Base-by-base conservation (phyloP, 2,329 filamentous ascomycete genomes). In the Daldinia sp. region DNA sequence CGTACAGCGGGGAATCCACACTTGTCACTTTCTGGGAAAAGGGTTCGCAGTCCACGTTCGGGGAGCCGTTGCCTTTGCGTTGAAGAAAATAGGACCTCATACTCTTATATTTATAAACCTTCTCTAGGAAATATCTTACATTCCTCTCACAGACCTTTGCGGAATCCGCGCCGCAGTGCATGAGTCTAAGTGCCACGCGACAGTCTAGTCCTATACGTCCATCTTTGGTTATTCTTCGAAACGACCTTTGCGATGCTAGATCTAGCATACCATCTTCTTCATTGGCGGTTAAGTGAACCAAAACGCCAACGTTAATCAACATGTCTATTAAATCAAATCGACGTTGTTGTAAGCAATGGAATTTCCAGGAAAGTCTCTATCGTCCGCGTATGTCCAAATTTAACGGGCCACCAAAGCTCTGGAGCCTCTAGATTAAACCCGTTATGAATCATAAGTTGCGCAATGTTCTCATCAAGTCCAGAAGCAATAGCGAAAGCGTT, bases 401-500 rank as follows among this genome's bases (percentile, higher is more conserved):
- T 3, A 41, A 32, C 11, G 3, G 60, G 49, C 10, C 4, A 15
- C 25, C 27, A 49, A 2, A 63, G 9, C 23, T 58, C 54, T 11
- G 1, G 7, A n/a, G 1, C 1, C 7, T n/a, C 3, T 4, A 54
- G 27, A 10, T 23, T 11, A 3, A 58, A 23, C 5, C 30, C 53
- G 29, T 47, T 58, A 17, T 19, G 17, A 11, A 64, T 41, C 21
- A 64, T 47, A 7, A 37, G 58, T 1, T 15, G 13, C 5, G 52
- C 52, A 19, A 55, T 23, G 10, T 64, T 53, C 7, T 61, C 52
- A 2, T 30, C 7, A n/a, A 10, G 10, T 13, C 19, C 4, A 13
- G 48, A 58, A 6, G 62, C 57, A 8, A 37, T 17, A 15, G 8
- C 4, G 17, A 64, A 51, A 9, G 53, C 23, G 30, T 58, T 11